phyloP scores from a whole-genome alignment of 176 grass and related monocot species.

The Cenchrus fungigraminus region DNA sequence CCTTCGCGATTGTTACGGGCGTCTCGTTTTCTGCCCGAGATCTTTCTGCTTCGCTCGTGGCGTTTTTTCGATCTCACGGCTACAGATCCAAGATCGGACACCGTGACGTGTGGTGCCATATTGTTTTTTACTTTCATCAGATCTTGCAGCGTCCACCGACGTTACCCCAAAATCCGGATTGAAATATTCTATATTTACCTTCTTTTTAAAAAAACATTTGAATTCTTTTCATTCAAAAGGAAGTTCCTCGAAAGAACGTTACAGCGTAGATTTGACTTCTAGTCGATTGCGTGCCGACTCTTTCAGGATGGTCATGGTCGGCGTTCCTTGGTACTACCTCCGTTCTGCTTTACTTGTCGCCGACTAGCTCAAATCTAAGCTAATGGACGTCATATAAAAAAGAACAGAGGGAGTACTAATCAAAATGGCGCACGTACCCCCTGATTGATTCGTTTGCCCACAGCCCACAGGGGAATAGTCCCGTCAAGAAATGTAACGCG shows the following conservation, averaged over 20 bases:
- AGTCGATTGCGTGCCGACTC: not conserved
- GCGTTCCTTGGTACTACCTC: not conserved
- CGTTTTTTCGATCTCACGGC: not conserved
- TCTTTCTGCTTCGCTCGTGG: not conserved
- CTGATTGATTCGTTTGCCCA: too few relatives aligned
- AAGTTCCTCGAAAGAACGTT: constrained; percentile 32
- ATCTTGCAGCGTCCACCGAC: constrained; percentile 22
- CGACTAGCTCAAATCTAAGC: too few relatives aligned
- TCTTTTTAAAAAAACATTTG: not conserved
- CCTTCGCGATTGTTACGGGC: not conserved
- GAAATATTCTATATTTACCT: not conserved
- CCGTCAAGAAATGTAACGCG: not conserved
- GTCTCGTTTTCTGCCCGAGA: not conserved
- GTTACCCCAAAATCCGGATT: not conserved
- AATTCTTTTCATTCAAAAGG: not conserved
- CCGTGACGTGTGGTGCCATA: not conserved
- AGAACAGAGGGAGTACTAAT: not conserved
- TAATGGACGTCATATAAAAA: too few relatives aligned
- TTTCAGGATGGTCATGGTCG: not conserved
- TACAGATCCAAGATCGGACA: not conserved
- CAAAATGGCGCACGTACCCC: not conserved
- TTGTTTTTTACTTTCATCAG: constrained; percentile 8
- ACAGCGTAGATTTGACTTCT: not conserved
- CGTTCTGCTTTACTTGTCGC: too few relatives aligned
- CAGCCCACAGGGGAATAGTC: not conserved